Evolutionary conservation across 257 asterid genomes (phyloP), one percentile per base, ranked within the genome.

Genomic region (Misopates orontium): DNA sequence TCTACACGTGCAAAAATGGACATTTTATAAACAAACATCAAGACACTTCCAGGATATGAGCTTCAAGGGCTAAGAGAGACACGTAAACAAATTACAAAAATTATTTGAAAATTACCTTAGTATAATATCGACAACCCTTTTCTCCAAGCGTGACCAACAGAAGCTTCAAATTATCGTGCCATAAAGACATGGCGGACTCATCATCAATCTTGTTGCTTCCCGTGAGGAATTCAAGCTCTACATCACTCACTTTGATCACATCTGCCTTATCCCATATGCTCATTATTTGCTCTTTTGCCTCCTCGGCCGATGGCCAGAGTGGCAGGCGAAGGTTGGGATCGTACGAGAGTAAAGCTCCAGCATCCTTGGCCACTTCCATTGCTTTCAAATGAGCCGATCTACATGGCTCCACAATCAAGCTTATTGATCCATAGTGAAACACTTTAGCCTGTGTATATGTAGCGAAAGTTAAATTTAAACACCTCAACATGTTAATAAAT

Each of bases 391-490:
- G 98, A 16, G 98, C 98, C 23, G 98, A 80, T 84, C 98, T 77
- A 60, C 96, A 91, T 65, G 98, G 98, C 87, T 91, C 98, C 71
- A 89, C 96, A 9, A 91, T 91, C 89, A 91, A 83, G 73, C 98
- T 91, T 49, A 91, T 91, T 40, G 98, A 91, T 64, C 96, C 98
- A 2, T 85, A 91, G 60, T 92, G 98, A 76, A 92, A 92, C 19
- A 89, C 91, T 74, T 92, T 92, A 4, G 95, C 87, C 98, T 91
- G 20, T 36, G 45, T 15, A 52, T 20, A 63, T 16, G 31, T 54
- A 56, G 47, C 16, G 4, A 5, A 6, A 17, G 50, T 44, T 17
- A 44, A 44, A 44, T 4, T 19, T 25, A n/a, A 31, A n/a, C n/a
- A n/a, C n/a, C n/a, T n/a, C n/a, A 21, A 31, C 0, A 24, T 31